These are phyloP conservation scores for Ogataea minuta DNA, from an alignment of 805 yeast genomes.

Conservation along the genomic window DNA sequence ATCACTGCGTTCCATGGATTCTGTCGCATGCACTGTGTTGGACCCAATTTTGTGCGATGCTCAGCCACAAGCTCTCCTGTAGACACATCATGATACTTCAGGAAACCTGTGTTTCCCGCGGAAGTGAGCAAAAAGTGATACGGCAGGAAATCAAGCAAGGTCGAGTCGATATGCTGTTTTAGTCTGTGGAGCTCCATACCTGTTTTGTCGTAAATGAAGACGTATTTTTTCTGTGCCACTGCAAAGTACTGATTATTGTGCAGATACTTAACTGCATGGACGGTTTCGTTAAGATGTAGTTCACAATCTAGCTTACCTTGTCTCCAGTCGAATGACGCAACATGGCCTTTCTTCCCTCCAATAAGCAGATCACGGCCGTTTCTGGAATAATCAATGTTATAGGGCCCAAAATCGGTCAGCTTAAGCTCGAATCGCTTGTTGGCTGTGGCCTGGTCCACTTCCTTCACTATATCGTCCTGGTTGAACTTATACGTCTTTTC, in stretches of 20 bases:
- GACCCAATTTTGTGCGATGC: slow-evolving; percentile 82
- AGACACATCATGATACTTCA: slow-evolving; percentile 92
- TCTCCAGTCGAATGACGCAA: slow-evolving; percentile 96
- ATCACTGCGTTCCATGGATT: slow-evolving; percentile 96
- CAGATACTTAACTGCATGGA: slow-evolving; percentile 83
- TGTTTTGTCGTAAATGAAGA: slow-evolving; percentile 84
- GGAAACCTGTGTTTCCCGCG: slow-evolving; percentile 84
- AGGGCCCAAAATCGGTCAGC: slow-evolving; percentile 83
- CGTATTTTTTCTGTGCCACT: slow-evolving; percentile 93
- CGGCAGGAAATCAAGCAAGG: slow-evolving; percentile 82
- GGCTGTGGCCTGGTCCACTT: slow-evolving; percentile 75
- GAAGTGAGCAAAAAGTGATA: slow-evolving; percentile 86
- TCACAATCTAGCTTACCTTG: slow-evolving; percentile 80
- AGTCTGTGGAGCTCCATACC: slow-evolving; percentile 92
- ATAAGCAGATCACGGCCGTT: slow-evolving; percentile 84
- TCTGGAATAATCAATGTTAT: slow-evolving; percentile 73
- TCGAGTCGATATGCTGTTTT: slow-evolving; percentile 85
- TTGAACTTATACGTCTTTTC: slow-evolving; percentile 85
- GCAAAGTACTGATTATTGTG: slow-evolving; percentile 95
- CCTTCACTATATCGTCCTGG: slow-evolving; percentile 73
- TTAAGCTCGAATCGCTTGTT: slow-evolving; percentile 72
- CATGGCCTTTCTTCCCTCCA: slow-evolving; percentile 91
- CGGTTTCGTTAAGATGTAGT: slow-evolving; percentile 81
- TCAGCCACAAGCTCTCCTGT: slow-evolving; percentile 88
- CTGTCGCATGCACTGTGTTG: slow-evolving; percentile 82